A percentile compares a stretch with the other conserved stretches of the same genome.
These are phyloP conservation scores for Phaffia australis DNA, from an alignment of 768 basidiomycete species.

Conservation along the genomic window DNA sequence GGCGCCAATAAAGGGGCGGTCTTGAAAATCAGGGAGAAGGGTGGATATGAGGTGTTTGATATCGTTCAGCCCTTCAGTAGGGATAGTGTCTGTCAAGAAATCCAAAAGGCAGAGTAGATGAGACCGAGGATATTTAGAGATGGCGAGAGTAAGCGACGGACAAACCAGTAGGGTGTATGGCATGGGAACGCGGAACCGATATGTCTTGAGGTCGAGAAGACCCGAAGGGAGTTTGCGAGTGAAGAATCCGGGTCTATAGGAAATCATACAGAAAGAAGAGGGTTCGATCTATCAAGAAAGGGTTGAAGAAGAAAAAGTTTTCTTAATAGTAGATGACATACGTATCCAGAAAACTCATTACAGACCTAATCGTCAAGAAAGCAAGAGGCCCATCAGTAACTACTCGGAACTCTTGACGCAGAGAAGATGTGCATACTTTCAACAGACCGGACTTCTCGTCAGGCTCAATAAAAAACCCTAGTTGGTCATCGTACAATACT, in stretches of 20 bases:
- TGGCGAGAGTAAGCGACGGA: too few relatives aligned
- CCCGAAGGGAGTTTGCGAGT: conserved; percentile 29
- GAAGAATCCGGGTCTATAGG: conserved; percentile 27
- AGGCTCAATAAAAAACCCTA: conserved; percentile 37
- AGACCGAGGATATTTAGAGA: too few relatives aligned
- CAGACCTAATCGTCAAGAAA: background rate
- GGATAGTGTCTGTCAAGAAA: conserved; percentile 33
- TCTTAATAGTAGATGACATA: background rate
- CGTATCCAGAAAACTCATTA: conserved; percentile 3
- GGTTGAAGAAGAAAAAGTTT: background rate
- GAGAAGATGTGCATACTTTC: conserved; percentile 25
- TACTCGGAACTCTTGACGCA: conserved; percentile 28
- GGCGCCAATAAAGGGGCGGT: conserved; percentile 28
- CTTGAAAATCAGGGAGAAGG: conserved; percentile 31
- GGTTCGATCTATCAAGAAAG: background rate
- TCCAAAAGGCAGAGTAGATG: too few relatives aligned
- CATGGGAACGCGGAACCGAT: conserved; percentile 37
- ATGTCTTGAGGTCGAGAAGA: conserved; percentile 22
- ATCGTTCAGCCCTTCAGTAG: conserved; percentile 28
- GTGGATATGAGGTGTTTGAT: conserved; percentile 31
- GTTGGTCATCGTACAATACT: conserved; percentile 34
- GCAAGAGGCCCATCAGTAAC: background rate
- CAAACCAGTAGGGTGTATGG: conserved; percentile 28
- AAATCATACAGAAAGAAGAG: background rate
- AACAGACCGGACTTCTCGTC: conserved; percentile 12